Base-by-base conservation (phyloP, 148 eudicot genomes). In the Diospyros kaki region DNA sequence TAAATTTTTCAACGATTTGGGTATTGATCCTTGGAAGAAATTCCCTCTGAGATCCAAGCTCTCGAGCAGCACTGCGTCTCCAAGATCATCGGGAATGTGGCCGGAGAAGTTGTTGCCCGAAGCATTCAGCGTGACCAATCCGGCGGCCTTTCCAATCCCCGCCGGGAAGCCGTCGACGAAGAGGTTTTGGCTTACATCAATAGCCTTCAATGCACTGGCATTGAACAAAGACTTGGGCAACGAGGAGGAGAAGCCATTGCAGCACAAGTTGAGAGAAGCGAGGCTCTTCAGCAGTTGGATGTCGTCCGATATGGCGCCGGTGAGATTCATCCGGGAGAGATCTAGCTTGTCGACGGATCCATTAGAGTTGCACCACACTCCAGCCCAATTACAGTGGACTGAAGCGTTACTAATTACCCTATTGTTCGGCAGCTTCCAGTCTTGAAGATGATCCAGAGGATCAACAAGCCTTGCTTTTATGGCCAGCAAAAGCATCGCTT, bases 71-170 rank as follows among this genome's bases (percentile, higher is more conserved):
- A 87, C 89, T 8, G 83, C 84, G 79, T 88, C 87, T 52, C 88
- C 85, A 66, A 93, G 72, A 86, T 89, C 94, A 45, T 44, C 76
- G 9, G 98, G 98, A 42, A 93, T 83, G 55, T 79, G 75, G 5
- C 98, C 96, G 12, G 85, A 79, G 66, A 93, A 91, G 62, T 91
- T 89, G 77, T 93, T 93, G 17, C 92, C 85, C 0, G 98, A 93
- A 48, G 87, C 91, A 76, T 93, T 93, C 18, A 93, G 13, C 18
- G 82, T 63, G 14, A 75, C 63, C 71, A 89, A 64, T 7, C 75
- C 78, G 1, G 65, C 72, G 18, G 79, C 54, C 66, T 54, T 80
- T 51, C 98, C 93, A 28, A 90, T 74, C 11, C 93, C 98, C 1
- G 38, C 9, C 0, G 98, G 96, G 58, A 93, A 93, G 9, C 6